Conservation (phyloP, 2,329 filamentous ascomycete genomes). For the Mycosphaerella arachidis region DNA sequence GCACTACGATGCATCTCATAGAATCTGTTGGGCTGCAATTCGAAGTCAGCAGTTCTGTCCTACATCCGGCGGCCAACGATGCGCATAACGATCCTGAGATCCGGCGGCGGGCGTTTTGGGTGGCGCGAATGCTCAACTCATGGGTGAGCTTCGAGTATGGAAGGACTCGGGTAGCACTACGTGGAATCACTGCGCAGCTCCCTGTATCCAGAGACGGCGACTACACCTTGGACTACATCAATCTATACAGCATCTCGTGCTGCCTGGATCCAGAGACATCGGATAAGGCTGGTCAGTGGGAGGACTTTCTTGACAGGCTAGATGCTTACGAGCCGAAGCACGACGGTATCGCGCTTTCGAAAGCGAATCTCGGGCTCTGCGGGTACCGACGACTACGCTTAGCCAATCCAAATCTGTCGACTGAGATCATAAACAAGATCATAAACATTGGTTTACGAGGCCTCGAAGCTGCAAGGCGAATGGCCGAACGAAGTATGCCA, state of each 20-base stretch:
- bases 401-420: constrained; percentile 45
- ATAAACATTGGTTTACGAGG: constrained; percentile 45
- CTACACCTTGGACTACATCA: constrained; percentile 47
- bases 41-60: constrained; percentile 33
- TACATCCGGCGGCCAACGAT: constrained; percentile 24
- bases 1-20: constrained; percentile 54
- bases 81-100: constrained; percentile 25
- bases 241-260: constrained; percentile 51
- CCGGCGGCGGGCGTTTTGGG: constrained; percentile 38
- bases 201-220: constrained; percentile 39
- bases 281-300: constrained; percentile 29
- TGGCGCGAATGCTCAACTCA: constrained; percentile 55
- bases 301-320: constrained; percentile 31
- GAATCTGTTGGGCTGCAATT: constrained; percentile 50
- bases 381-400: constrained; percentile 53
- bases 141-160: constrained; percentile 59
- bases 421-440: constrained; percentile 44
- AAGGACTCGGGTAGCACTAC: constrained; percentile 48
- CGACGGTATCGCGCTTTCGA: constrained; percentile 36
- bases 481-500: constrained; percentile 44
- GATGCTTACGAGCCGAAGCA: constrained; percentile 30
- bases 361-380: constrained; percentile 54
- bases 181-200: constrained; percentile 43
- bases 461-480: constrained; percentile 45
- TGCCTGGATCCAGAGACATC: constrained; percentile 49